phyloP scores from a whole-genome alignment of 352 stramenopile genomes.

The Pythium apleroticum region DNA sequence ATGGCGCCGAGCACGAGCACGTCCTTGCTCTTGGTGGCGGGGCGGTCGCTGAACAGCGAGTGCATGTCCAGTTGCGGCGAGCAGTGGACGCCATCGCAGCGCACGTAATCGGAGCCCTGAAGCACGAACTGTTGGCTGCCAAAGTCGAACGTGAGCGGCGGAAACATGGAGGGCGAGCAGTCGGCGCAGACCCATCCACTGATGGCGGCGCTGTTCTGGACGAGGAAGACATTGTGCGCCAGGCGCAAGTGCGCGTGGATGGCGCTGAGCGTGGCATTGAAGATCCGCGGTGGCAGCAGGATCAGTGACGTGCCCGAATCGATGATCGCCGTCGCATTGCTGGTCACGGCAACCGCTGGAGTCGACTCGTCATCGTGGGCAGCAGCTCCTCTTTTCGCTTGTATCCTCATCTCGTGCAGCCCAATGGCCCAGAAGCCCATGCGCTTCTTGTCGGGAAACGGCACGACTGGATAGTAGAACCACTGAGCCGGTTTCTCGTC shows the following conservation, averaged over 20 bases:
- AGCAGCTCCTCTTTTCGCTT: constrained; percentile 1
- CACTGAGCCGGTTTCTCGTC: constrained; percentile 27
- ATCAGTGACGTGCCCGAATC: constrained; percentile 71
- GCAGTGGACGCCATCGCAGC: constrained; percentile 54
- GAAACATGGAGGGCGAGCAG: constrained; percentile 57
- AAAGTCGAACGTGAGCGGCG: constrained; percentile 50
- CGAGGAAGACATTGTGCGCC: constrained; percentile 29
- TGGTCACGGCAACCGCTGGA: constrained; percentile 10
- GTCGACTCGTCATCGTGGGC: constrained; percentile 1
- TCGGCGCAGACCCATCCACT: constrained; percentile 44
- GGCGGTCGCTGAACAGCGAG: constrained; percentile 29
- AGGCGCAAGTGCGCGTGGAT: constrained; percentile 40
- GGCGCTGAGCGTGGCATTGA: constrained; percentile 37
- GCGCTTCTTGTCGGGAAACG: constrained; percentile 30
- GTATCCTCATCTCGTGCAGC: constrained; percentile 38
- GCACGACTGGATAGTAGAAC: constrained; percentile 51
- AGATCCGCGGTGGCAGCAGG: constrained; percentile 45
- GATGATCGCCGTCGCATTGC: constrained; percentile 43
- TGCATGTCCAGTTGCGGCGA: constrained; percentile 60
- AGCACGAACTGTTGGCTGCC: constrained; percentile 38
- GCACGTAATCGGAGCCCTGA: constrained; percentile 61
- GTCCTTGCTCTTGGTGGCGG: constrained; percentile 21
- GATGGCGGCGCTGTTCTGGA: constrained; percentile 27
- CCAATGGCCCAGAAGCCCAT: constrained; percentile 63
- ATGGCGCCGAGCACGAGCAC: constrained; percentile 60